Conservation (phyloP, 257 asterid genomes). For the Perilla frutescens region DNA sequence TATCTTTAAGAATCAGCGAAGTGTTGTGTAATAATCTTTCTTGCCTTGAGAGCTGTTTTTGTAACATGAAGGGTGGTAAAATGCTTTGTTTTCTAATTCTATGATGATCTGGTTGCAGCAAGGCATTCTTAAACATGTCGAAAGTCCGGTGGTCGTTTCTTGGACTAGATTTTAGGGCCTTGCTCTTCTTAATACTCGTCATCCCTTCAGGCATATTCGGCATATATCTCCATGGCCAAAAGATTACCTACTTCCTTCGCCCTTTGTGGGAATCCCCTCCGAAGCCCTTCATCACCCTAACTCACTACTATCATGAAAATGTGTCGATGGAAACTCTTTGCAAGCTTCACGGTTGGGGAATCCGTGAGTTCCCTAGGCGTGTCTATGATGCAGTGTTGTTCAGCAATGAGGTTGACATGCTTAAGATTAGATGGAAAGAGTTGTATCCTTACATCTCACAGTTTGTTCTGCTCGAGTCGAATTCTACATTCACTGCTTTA, state of each 20-base stretch:
- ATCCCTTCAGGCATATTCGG: constrained; percentile 48
- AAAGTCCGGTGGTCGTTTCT: constrained; percentile 49
- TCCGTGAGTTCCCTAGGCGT: constrained; percentile 71
- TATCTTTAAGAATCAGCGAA: constrained; percentile 7
- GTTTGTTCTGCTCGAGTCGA: constrained; percentile 72
- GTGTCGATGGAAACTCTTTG: constrained; percentile 68
- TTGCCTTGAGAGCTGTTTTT: not conserved
- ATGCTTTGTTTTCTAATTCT: not conserved
- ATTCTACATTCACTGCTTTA: constrained; percentile 70
- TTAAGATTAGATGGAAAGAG: constrained; percentile 70
- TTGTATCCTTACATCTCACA: constrained; percentile 61
- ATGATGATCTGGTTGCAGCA: constrained; percentile 35
- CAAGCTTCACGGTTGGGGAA: constrained; percentile 71
- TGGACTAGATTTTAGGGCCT: constrained; percentile 54
- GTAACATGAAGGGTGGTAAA: not conserved
- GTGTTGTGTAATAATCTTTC: not conserved
- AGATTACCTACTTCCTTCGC: constrained; percentile 65
- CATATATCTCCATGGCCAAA: constrained; percentile 66
- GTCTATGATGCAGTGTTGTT: constrained; percentile 72
- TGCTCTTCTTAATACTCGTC: constrained; percentile 48
- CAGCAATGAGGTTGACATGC: constrained; percentile 78
- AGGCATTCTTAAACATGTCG: constrained; percentile 43
- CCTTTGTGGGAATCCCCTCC: constrained; percentile 86
- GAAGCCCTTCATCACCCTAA: constrained; percentile 53
- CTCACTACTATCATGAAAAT: constrained; percentile 66